Conservation (phyloP, 371 early-diverging fungal species). For the Catenaria anguillulae region DNA sequence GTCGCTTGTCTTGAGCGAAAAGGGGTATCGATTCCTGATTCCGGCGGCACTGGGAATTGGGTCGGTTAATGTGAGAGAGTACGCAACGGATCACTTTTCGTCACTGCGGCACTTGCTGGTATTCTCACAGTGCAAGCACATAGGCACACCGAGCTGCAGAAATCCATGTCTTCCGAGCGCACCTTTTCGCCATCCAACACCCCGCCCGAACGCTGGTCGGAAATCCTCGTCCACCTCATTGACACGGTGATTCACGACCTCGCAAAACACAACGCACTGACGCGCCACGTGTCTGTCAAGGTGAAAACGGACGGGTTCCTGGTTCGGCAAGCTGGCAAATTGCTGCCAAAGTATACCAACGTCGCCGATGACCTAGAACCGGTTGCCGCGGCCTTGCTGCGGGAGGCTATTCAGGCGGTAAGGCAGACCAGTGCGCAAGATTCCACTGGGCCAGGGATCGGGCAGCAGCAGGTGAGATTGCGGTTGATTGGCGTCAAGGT, state of each 20-base stretch:
- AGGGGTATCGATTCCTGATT: background rate
- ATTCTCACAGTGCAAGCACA: too few relatives aligned
- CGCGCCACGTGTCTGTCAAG: constrained; percentile 1
- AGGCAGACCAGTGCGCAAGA: too few relatives aligned
- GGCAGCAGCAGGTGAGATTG: too few relatives aligned
- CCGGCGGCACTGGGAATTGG: background rate
- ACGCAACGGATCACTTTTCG: background rate
- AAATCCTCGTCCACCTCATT: background rate
- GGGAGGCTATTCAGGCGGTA: background rate
- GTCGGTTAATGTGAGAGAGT: too few relatives aligned
- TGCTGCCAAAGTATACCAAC: background rate
- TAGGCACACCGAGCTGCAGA: background rate
- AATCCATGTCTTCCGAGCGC: constrained; percentile 4
- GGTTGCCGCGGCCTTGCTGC: background rate
- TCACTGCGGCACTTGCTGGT: background rate
- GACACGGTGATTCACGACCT: background rate
- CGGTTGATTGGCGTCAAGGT: constrained; percentile 5
- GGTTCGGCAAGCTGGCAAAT: background rate
- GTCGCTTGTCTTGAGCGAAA: constrained; percentile 1
- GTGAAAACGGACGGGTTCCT: background rate
- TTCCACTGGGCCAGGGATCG: too few relatives aligned
- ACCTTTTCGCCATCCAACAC: background rate
- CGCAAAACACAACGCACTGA: too few relatives aligned
- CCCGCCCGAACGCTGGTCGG: background rate
- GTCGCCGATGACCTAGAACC: background rate